Percentiles rank a stretch among this genome's conserved stretches.
These are phyloP conservation scores for Ceratorhiza oryzae-sativae DNA, from an alignment of 1,284 basidiomycete species.

Conservation along the genomic window DNA sequence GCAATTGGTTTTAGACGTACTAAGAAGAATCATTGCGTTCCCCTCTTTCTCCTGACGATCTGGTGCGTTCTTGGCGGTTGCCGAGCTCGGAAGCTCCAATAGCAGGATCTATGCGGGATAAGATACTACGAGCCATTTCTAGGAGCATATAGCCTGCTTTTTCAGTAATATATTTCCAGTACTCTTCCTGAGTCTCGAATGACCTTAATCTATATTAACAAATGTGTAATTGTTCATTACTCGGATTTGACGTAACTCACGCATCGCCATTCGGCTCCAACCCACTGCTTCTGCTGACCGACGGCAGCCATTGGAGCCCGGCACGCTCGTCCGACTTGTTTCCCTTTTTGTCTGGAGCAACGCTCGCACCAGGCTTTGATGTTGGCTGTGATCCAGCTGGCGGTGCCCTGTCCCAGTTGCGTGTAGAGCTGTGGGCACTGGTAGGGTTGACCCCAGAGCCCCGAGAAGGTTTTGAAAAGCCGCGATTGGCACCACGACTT, in stretches of 20 bases:
- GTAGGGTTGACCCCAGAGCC: neutral
- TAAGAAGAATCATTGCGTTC: slow-evolving; percentile 20
- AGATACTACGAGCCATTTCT: no score
- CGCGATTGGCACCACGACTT: slow-evolving; percentile 1
- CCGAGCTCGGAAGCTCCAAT: neutral
- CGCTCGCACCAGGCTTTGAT: neutral
- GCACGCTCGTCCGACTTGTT: neutral
- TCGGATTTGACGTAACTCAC: neutral
- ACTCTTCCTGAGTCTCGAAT: slow-evolving; percentile 18
- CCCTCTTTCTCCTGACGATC: slow-evolving; percentile 29
- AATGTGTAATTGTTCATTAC: neutral
- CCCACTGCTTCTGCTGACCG: slow-evolving; percentile 31
- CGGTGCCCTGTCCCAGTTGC: slow-evolving; percentile 18
- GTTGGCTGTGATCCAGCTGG: neutral
- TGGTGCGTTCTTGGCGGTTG: neutral
- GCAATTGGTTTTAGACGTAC: neutral
- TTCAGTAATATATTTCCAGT: slow-evolving; percentile 26
- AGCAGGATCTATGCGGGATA: neutral
- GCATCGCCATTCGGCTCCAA: slow-evolving; percentile 33
- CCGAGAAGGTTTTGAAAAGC: neutral
- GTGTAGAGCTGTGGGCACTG: slow-evolving; percentile 17
- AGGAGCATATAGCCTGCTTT: neutral
- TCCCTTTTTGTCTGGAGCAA: neutral
- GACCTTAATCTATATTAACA: slow-evolving; percentile 3
- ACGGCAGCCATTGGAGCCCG: slow-evolving; percentile 7